A percentile compares a stretch with the other conserved stretches of the same genome.
These are phyloP conservation scores for Apiosordaria backusii DNA, from an alignment of 495 filamentous ascomycete species.

Conservation along the genomic window DNA sequence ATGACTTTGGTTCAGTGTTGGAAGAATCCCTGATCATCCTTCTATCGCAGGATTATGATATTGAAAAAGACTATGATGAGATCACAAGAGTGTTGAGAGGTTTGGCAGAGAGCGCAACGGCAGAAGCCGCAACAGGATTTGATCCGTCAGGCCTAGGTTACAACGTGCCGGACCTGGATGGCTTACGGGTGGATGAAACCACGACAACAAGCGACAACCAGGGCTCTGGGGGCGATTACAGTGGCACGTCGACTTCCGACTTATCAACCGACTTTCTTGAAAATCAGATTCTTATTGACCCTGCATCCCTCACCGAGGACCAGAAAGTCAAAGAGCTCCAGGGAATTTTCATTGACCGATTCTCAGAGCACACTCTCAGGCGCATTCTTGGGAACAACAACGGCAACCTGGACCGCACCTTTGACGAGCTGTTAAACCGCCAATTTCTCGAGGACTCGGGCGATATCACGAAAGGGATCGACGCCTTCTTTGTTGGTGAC, in stretches of 20 bases:
- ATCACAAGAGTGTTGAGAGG: conserved; percentile 54
- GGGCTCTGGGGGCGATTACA: conserved; percentile 13
- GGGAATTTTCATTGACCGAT: conserved; percentile 62
- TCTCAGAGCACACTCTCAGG: conserved; percentile 60
- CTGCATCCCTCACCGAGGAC: conserved; percentile 45
- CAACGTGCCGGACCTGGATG: conserved; percentile 17
- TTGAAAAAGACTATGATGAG: conserved; percentile 64
- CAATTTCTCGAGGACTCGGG: conserved; percentile 63
- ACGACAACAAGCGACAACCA: conserved; percentile 17
- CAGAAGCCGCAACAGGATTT: conserved; percentile 67
- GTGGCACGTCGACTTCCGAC: conserved; percentile 29
- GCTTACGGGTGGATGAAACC: conserved; percentile 16
- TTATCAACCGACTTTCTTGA: conserved; percentile 22
- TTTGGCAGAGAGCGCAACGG: conserved; percentile 56
- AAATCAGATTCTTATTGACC: conserved; percentile 36
- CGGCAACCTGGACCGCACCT: conserved; percentile 60
- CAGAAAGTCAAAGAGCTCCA: conserved; percentile 55
- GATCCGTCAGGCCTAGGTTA: conserved; percentile 68
- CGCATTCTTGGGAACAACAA: conserved; percentile 61
- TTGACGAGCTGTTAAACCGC: conserved; percentile 78
- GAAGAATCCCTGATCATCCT: conserved; percentile 32
- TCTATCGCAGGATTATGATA: conserved; percentile 47
- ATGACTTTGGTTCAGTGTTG: conserved; percentile 28
- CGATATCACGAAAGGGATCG: conserved; percentile 65
- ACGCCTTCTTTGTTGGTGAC: conserved; percentile 63